A percentile compares a stretch with the other conserved stretches of the same genome.
These are phyloP conservation scores for Hortaea sp. DNA, from an alignment of 2,329 filamentous ascomycete genomes.

Conservation along the genomic window DNA sequence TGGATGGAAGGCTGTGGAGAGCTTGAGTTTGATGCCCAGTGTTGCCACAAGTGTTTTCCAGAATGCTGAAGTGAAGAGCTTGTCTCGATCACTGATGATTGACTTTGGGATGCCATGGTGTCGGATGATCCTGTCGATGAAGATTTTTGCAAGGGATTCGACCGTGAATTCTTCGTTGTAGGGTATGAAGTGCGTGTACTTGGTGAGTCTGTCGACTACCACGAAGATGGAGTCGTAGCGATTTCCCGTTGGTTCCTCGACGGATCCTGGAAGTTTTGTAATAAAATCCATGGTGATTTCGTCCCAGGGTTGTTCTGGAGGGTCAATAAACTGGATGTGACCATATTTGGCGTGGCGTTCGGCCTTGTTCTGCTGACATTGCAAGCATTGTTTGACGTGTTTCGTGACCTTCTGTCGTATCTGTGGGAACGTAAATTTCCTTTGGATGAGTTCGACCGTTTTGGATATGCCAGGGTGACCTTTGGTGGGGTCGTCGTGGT, in stretches of 20 bases:
- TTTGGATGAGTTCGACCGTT: too few species aligned
- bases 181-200: conserved; percentile 9
- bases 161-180: conserved; percentile 7
- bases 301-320: too few species aligned
- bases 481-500: too few species aligned
- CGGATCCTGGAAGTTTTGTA: conserved; percentile 10
- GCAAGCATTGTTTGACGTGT: too few species aligned
- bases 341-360: too few species aligned
- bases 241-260: conserved; percentile 1
- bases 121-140: conserved; percentile 10
- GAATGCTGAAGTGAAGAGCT: conserved; percentile 14
- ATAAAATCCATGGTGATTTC: conserved; percentile 18
- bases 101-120: conserved; percentile 9
- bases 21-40: conserved; percentile 13
- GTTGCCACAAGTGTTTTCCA: conserved; percentile 9
- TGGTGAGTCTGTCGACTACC: conserved; percentile 14
- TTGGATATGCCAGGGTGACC: too few species aligned
- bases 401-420: too few species aligned
- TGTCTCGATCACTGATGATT: conserved; percentile 15
- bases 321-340: too few species aligned
- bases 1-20: conserved; percentile 19
- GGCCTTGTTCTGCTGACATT: too few species aligned
- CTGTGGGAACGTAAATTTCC: too few species aligned
- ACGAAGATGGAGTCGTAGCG: conserved; percentile 13
- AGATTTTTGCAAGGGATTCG: conserved; percentile 9